Conservation (phyloP, 2,329 filamentous ascomycete species). For the Colletotrichum navitas region DNA sequence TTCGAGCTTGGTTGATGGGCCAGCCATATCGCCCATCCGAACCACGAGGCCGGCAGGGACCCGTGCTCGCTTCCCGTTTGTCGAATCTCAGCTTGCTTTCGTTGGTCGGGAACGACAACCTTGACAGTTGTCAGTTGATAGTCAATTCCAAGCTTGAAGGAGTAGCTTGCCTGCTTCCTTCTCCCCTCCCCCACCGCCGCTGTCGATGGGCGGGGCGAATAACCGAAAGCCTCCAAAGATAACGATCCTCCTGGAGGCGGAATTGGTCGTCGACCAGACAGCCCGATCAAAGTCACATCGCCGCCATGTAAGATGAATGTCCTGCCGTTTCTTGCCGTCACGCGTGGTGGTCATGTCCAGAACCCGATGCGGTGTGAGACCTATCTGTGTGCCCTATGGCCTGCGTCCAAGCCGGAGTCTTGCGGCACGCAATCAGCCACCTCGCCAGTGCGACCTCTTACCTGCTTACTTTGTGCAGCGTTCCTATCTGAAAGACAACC, state of each 20-base stretch:
- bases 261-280: background rate
- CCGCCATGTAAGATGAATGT: background rate
- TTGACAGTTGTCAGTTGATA: constrained; percentile 9
- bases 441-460: constrained; percentile 12
- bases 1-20: constrained; percentile 21
- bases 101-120: background rate
- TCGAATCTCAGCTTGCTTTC: constrained; percentile 25
- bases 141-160: background rate
- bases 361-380: constrained; percentile 13
- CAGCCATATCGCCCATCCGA: constrained; percentile 32
- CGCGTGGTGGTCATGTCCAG: constrained; percentile 12
- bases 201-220: constrained; percentile 5
- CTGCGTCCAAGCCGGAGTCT: constrained; percentile 16
- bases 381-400: constrained; percentile 10
- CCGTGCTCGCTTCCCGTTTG: constrained; percentile 20
- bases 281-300: background rate
- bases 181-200: background rate
- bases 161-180: background rate
- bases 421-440: constrained; percentile 21
- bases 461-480: constrained; percentile 23
- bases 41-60: constrained; percentile 29
- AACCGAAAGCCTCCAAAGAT: constrained; percentile 5
- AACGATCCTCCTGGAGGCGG: constrained; percentile 2
- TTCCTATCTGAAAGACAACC: constrained; percentile 34
- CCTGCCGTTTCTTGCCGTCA: constrained; percentile 6